Base-by-base conservation (phyloP, 2,329 filamentous ascomycete species). In the Aspergillaceae sp. region DNA sequence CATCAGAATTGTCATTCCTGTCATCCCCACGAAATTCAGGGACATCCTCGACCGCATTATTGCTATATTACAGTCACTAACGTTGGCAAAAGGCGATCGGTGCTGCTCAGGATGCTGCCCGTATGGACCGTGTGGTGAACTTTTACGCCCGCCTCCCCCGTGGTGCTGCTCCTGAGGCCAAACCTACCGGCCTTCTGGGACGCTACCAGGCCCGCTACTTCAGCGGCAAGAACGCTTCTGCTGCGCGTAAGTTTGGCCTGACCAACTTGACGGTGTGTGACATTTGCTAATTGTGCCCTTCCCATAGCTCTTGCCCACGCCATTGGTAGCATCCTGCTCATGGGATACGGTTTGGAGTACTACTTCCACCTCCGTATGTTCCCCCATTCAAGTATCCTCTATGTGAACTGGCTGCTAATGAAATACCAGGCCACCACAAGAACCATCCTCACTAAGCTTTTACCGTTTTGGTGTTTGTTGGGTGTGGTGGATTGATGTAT, bases 131-230 rank as follows among this genome's bases (percentile, higher is more conserved):
- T 64, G 89, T 98, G 61, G 91, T 97, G 72, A 87, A 80, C 76
- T 97, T 98, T 81, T 98, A 98, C 81, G 88, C 94, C 78, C 94
- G 91, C 74, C 88, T 98, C 50, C 92, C 94, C 67, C 88, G 90
- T 66, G 94, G 92, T 61, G 73, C 87, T 59, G 90, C 90, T 64
- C 90, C 92, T 63, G 83, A 88, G 71, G 71, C 81, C 60, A 82
- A 94, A 79, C 73, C 85, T 57, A 86, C 82, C 65, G 91, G 92
- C 61, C 75, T 94, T 51, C 74, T 95, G 63, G 86, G 84, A 64
- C 81, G 87, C 72, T 98, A 98, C 79, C 87, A 92, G 69, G 73
- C 73, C 57, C 73, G 74, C 56, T 90, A 98, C 81, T 95, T 98
- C 69, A 52, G 44, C 33, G 90, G 90, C 75, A 91, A 95, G 79